Evolutionary conservation across 2,329 filamentous ascomycete species (phyloP).

Genomic region (Dendrostoma leiphaemia): DNA sequence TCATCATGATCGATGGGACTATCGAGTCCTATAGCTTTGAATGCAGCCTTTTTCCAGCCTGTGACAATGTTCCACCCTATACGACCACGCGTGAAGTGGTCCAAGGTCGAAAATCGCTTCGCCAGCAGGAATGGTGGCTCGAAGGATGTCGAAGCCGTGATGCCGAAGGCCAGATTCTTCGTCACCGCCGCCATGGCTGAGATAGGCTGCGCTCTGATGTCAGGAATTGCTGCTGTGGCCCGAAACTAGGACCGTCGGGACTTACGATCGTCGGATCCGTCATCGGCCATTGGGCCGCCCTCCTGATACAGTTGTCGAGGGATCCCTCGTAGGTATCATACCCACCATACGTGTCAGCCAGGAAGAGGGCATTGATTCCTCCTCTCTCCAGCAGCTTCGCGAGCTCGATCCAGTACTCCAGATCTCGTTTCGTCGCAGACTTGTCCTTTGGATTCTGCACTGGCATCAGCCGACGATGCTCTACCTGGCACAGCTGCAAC

Average conservation of each 20-base stretch:
- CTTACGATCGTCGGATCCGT: constrained; percentile 61
- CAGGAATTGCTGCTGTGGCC: too few species aligned
- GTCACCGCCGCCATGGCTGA: constrained; percentile 66
- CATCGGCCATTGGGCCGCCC: constrained; percentile 64
- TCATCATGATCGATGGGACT: constrained; percentile 53
- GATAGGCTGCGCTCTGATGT: constrained; percentile 44
- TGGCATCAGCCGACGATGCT: not conserved
- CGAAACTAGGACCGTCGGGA: not conserved
- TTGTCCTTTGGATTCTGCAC: constrained; percentile 57
- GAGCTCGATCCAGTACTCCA: constrained; percentile 63
- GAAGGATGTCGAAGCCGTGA: constrained; percentile 62
- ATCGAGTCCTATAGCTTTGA: constrained; percentile 55
- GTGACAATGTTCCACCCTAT: constrained; percentile 69
- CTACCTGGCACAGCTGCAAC: not conserved
- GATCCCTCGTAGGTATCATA: constrained; percentile 62
- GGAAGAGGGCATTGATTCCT: constrained; percentile 62
- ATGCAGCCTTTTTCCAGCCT: constrained; percentile 57
- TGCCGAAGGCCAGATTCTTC: constrained; percentile 60
- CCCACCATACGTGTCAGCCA: constrained; percentile 65
- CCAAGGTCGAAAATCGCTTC: constrained; percentile 60
- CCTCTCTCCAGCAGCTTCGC: constrained; percentile 61
- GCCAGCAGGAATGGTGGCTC: constrained; percentile 61
- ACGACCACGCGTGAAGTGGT: constrained; percentile 60
- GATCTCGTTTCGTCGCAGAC: constrained; percentile 57
- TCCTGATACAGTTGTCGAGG: constrained; percentile 58